Percentiles rank a stretch among this genome's conserved stretches.
These are phyloP conservation scores for Penicillium occitanis DNA, from an alignment of 2,329 filamentous ascomycete species.

Conservation along the genomic window DNA sequence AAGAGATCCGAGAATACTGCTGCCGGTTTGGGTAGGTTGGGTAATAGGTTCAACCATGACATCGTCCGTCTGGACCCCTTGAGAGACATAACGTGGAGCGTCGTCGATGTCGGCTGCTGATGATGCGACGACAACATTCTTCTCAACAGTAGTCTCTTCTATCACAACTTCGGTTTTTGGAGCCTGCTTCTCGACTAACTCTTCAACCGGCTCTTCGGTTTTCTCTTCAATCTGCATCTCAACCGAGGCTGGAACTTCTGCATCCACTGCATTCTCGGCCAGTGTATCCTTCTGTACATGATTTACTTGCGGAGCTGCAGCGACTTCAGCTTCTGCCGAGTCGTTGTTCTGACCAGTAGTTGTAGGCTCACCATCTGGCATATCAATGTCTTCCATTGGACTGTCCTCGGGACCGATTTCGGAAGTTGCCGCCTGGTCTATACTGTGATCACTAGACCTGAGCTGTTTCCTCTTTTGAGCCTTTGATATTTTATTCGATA, in stretches of 20 bases:
- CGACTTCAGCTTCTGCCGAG: not conserved
- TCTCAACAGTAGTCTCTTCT: not conserved
- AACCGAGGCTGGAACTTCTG: not conserved
- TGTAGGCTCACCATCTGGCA: not conserved
- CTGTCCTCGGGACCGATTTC: not conserved
- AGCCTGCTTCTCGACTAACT: not conserved
- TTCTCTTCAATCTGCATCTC: not conserved
- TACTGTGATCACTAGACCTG: not conserved
- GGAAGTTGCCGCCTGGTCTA: not conserved
- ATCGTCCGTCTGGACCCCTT: slow-evolving; percentile 22
- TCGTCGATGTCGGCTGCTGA: not conserved
- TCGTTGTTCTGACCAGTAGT: not conserved
- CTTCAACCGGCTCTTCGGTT: not conserved
- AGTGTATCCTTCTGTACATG: not conserved
- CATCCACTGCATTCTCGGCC: not conserved
- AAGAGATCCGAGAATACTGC: slow-evolving; percentile 54
- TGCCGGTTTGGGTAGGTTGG: slow-evolving; percentile 11
- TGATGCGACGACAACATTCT: not conserved
- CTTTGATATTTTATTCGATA: not conserved
- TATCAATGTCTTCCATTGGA: not conserved
- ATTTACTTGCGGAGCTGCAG: not conserved
- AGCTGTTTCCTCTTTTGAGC: slow-evolving; percentile 7
- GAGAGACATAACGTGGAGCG: slow-evolving; percentile 18
- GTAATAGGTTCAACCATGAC: slow-evolving; percentile 9
- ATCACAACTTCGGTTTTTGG: not conserved